Percentiles rank a stretch among this genome's conserved stretches.
Conservation (phyloP, 139 green algal genomes). For the Deuterostichococcus epilithicus region DNA sequence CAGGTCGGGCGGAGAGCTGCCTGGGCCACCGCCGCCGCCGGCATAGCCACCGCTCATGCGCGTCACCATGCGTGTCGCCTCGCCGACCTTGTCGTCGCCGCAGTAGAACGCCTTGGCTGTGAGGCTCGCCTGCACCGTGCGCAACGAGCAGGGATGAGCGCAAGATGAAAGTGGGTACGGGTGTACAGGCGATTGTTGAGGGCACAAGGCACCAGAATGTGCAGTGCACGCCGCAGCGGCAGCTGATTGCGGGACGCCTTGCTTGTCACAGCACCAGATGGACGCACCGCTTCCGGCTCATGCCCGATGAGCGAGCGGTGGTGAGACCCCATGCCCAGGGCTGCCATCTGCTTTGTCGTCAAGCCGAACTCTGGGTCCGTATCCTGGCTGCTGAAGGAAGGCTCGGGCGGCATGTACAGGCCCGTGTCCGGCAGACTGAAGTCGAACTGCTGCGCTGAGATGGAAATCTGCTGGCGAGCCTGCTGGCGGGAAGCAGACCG, state of each 20-base stretch:
- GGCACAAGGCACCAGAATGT: too few relatives aligned
- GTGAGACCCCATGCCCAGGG: background rate
- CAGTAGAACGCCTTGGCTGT: slow-evolving; percentile 47
- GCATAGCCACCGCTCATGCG: slow-evolving; percentile 16
- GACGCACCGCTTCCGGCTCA: background rate
- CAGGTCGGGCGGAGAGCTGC: slow-evolving; percentile 86
- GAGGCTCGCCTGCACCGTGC: slow-evolving; percentile 25
- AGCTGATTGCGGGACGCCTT: too few relatives aligned
- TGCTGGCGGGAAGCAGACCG: too few relatives aligned
- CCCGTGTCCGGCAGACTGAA: background rate
- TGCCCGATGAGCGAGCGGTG: background rate
- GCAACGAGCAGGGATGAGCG: too few relatives aligned
- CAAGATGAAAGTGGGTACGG: too few relatives aligned
- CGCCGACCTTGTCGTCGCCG: slow-evolving; percentile 31
- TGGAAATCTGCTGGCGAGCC: background rate
- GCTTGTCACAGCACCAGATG: background rate
- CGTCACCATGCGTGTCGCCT: slow-evolving; percentile 20
- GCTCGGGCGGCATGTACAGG: background rate
- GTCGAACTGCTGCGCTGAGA: background rate
- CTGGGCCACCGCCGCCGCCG: slow-evolving; percentile 33
- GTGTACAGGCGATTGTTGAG: too few relatives aligned
- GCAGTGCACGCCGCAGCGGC: too few relatives aligned
- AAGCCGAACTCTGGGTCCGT: background rate
- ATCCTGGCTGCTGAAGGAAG: background rate
- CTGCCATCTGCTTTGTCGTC: background rate